phyloP scores from a whole-genome alignment of 75 land plant species.

The Cupressus sempervirens region DNA sequence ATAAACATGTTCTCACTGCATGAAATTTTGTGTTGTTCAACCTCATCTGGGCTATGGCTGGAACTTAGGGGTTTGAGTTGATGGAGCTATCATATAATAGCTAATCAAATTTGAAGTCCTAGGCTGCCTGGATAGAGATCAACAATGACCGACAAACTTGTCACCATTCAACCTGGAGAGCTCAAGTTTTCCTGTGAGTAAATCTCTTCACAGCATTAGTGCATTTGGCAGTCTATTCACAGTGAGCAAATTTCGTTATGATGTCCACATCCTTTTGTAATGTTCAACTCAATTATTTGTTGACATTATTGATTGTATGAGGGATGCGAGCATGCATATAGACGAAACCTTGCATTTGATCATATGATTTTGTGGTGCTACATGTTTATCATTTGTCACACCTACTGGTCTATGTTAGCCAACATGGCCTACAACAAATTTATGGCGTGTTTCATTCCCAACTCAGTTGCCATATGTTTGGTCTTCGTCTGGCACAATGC shows the following conservation, averaged over 20 bases:
- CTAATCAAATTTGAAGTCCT: neutral
- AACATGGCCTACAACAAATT: neutral
- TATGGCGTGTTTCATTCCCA: neutral
- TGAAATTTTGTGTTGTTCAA: neutral
- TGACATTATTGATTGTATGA: neutral
- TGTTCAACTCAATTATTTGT: neutral
- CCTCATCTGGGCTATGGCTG: neutral
- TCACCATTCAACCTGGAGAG: slow-evolving; percentile 60
- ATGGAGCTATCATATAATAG: neutral
- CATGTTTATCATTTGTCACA: neutral
- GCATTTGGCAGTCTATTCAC: neutral
- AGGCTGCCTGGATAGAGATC: neutral
- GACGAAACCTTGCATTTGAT: neutral
- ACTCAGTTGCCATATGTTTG: neutral
- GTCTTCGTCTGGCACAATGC: no score
- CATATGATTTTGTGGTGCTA: neutral
- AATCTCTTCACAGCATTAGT: neutral
- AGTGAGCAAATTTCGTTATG: neutral
- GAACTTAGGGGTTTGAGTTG: neutral
- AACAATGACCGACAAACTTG: slow-evolving; percentile 36
- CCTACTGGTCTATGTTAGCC: neutral
- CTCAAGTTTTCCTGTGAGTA: slow-evolving; percentile 60
- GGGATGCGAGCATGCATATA: neutral
- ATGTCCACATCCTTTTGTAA: neutral
- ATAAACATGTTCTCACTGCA: neutral